These are phyloP conservation scores for Triticum dicoccoides DNA, from an alignment of 176 grass and related monocot genomes.

Conservation along the genomic window DNA sequence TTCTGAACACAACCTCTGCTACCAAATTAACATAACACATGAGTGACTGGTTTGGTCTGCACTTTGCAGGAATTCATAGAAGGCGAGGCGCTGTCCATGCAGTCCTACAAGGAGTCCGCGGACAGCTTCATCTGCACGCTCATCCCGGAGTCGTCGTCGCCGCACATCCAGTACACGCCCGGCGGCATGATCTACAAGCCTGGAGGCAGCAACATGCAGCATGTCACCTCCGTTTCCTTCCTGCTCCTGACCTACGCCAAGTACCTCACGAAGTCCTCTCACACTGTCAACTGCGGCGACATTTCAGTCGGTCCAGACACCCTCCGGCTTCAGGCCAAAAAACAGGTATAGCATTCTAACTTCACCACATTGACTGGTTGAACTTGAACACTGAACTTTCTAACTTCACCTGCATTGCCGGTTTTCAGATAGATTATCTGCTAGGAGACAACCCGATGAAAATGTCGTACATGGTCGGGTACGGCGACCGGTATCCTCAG, in stretches of 20 bases:
- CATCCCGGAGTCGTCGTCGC: constrained; percentile 81
- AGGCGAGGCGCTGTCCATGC: constrained; percentile 51
- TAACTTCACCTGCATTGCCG: not conserved
- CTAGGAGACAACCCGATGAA: constrained; percentile 90
- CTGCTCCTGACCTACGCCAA: constrained; percentile 87
- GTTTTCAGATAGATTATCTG: constrained; percentile 68
- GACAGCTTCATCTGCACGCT: constrained; percentile 93
- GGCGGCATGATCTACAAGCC: constrained; percentile 90
- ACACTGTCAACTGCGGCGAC: constrained; percentile 78
- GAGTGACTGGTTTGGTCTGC: not conserved
- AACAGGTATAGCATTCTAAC: constrained; percentile 38
- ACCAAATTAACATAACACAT: not conserved
- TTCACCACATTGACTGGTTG: not conserved
- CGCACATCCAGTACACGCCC: constrained; percentile 75
- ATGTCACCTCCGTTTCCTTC: constrained; percentile 91
- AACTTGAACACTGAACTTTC: not conserved
- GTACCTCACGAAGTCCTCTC: constrained; percentile 70
- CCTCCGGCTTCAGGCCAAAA: constrained; percentile 68
- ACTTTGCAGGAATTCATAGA: constrained; percentile 85
- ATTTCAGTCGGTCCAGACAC: constrained; percentile 54
- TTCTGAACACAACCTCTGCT: not conserved
- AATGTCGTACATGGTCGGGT: constrained; percentile 97
- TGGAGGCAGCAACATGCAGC: constrained; percentile 97
- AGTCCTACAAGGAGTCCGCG: constrained; percentile 83
- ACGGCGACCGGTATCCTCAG: constrained; percentile 64